Evolutionary conservation across 805 yeast species (phyloP), one percentile per base, ranked within the genome.

Genomic region (Kluyveromyces dobzhanskii): DNA sequence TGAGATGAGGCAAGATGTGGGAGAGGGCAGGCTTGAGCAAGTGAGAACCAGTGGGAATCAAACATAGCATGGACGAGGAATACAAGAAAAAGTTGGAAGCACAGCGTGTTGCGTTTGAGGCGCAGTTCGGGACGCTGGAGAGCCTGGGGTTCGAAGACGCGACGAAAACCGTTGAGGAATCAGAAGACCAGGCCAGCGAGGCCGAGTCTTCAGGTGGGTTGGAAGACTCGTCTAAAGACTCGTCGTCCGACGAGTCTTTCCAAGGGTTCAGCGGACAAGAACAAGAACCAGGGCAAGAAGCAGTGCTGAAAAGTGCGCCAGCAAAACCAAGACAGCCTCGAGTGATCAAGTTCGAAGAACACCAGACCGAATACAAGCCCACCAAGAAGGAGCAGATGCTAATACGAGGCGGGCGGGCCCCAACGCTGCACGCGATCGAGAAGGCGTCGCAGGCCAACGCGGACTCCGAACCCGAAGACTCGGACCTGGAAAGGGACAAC

Each of bases 81-180:
- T 53, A 57, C 31, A 33, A 46, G 16, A 45, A 37, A 30, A 48
- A 47, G 24, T 41, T 77, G 55, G 83, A 76, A 50, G 48, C 64
- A 17, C 83, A 78, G 50, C 60, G 85, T 40, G 53, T 62, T 17
- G 73, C 75, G 28, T 78, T 78, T 51, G 85, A 78, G 49, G 73
- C 74, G 3, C 83, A 76, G 56, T 78, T 78, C 51, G 84, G 84
- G 0, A 60, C 72, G 2, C 48, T 78, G 10, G 81, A 74, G 47
- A 61, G 62, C 2, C 56, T 77, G 69, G 78, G 79, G 4, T 73
- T 57, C 44, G 65, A 68, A 23, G 79, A 74, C 47, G 63, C 62
- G 48, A 63, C 70, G 5, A 66, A 62, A 37, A 31, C 6, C 11
- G 30, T n/a, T 7, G n/a, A 27, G 5, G 58, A 50, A 16, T 51